Evolutionary conservation across 2,329 filamentous ascomycete species (phyloP).

Genomic region (Bimuria novae-zelandiae): DNA sequence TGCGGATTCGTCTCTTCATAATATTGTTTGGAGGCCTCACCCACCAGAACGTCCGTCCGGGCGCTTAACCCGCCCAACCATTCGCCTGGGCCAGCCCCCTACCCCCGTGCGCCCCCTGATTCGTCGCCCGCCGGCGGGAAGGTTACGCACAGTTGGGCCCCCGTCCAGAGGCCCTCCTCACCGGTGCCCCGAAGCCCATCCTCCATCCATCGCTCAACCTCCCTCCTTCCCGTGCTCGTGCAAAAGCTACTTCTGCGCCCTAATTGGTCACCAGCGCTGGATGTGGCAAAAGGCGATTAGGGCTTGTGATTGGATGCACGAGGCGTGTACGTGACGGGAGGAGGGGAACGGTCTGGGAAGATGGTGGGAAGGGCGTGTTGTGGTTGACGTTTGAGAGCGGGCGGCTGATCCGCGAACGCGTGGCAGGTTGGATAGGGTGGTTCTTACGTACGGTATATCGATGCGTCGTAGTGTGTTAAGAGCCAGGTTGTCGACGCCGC

Average conservation of each 20-base stretch:
- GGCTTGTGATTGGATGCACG: background rate
- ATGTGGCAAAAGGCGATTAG: background rate
- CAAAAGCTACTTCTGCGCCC: background rate
- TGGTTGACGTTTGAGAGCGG: no score
- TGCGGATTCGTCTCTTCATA: background rate
- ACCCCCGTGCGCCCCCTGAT: slow-evolving; percentile 19
- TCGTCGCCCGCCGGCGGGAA: slow-evolving; percentile 27
- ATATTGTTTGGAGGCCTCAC: no score
- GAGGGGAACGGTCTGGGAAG: slow-evolving; percentile 1
- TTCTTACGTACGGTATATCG: background rate
- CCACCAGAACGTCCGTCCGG: no score
- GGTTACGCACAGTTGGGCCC: slow-evolving; percentile 27
- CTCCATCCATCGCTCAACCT: background rate
- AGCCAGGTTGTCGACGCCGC: background rate
- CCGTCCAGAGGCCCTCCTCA: no score
- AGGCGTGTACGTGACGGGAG: background rate
- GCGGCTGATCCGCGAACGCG: slow-evolving; percentile 3
- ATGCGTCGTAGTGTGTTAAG: background rate
- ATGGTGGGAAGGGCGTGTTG: background rate
- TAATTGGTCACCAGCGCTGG: background rate
- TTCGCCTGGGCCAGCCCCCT: slow-evolving; percentile 15
- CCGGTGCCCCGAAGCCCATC: background rate
- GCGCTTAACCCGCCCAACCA: slow-evolving; percentile 21
- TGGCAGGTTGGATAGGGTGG: no score
- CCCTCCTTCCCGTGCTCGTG: background rate